phyloP scores from a whole-genome alignment of 257 asterid species.

The Avicennia marina region DNA sequence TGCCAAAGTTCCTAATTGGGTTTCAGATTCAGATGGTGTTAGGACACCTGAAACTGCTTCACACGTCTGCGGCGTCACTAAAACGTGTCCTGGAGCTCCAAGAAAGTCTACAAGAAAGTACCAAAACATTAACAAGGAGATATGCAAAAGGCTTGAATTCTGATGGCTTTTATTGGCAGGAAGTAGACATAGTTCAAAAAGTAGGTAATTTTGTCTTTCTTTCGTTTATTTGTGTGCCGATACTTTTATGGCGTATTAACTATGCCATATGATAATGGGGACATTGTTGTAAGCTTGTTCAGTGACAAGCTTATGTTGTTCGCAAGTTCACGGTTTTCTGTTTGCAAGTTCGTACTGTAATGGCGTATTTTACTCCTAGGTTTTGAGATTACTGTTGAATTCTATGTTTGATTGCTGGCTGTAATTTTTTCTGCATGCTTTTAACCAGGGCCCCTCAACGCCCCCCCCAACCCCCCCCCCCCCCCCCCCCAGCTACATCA shows the following conservation, averaged over 20 bases:
- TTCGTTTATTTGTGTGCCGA: neutral
- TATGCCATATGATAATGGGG: neutral
- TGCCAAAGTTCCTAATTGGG: constrained; percentile 2
- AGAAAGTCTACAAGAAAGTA: constrained; percentile 25
- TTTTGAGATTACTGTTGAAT: neutral
- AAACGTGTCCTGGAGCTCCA: constrained; percentile 59
- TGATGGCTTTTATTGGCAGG: constrained; percentile 1
- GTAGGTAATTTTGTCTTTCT: neutral
- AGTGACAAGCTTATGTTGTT: neutral
- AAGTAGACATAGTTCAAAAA: neutral
- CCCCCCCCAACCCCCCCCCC: too few species aligned
- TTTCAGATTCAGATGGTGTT: constrained; percentile 28
- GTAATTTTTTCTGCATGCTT: too few species aligned
- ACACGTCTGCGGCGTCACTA: constrained; percentile 32
- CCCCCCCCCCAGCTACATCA: too few species aligned
- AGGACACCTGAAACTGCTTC: constrained; percentile 43
- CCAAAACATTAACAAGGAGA: constrained; percentile 29
- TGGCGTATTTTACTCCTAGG: neutral
- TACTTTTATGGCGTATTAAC: neutral
- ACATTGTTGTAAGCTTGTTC: constrained; percentile 5
- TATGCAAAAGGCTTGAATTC: constrained; percentile 60
- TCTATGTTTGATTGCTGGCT: too few species aligned
- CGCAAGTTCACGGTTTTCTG: neutral
- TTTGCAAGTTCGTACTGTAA: neutral
- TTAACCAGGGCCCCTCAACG: too few species aligned